Evolutionary conservation across 805 yeast genomes (phyloP), one percentile per base, ranked within the genome.

Genomic region (Yamadazyma philogaea): DNA sequence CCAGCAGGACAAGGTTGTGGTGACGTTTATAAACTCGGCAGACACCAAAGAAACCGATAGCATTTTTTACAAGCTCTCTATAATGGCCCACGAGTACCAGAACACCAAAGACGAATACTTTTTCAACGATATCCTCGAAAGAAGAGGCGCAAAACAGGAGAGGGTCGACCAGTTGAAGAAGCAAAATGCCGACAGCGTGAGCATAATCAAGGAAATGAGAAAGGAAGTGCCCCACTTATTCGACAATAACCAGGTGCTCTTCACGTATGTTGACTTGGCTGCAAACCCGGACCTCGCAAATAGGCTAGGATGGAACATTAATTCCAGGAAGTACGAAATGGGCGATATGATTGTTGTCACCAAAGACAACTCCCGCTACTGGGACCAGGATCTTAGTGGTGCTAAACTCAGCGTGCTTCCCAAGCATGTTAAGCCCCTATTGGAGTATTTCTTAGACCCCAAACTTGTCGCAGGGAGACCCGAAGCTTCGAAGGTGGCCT

Each of bases 341-440:
- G 91, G 90, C 5, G 87, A 84, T 55, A 66, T 78, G 0, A 53
- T 85, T 1, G 58, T 85, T 2, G 60, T 82, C 2, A 63, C 70
- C 24, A 72, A 72, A 48, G 72, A 75, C 64, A 57, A 67, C 59
- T 47, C 48, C 44, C 49, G 52, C 39, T 60, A 54, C 41, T 48
- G 71, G 67, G 51, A 65, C 49, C 40, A 51, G 60, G 44, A 70
- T 54, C 42, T 62, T 3, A 42, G 45, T 19, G 84, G 82, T 0
- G 46, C 54, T 0, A 37, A 43, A 12, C 57, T 79, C 41, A 59
- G 44, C 3, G 61, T 65, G 37, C 61, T 60, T 7, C 68, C 74
- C 0, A 54, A 60, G 3, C 48, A 49, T 37, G 43, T 61, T 32
- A 55, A 69, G 36, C 55, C 60, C n/a, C 65, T 72, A 5, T 63